Percentiles rank a stretch among this genome's conserved stretches.
Evolutionary conservation across 257 asterid genomes (phyloP).

Genomic region (Schizonepeta tenuifolia): DNA sequence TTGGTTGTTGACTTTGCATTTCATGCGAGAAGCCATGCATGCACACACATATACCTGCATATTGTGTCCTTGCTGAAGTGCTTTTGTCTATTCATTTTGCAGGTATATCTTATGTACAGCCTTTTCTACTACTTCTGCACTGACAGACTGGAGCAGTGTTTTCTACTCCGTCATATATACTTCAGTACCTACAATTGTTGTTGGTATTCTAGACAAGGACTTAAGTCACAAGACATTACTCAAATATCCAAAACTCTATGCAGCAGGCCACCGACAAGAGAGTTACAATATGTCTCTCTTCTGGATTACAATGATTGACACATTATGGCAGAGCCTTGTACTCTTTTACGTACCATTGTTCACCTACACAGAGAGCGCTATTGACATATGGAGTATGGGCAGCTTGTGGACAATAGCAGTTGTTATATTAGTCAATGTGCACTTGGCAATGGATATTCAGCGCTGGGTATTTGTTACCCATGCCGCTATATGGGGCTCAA

Average conservation of each 20-base stretch:
- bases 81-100: conserved; percentile 30
- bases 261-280: conserved; percentile 92
- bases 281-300: conserved; percentile 87
- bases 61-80: conserved; percentile 14
- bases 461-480: conserved; percentile 89
- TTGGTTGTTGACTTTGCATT: conserved; percentile 15
- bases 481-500: conserved; percentile 91
- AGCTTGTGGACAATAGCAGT: conserved; percentile 98
- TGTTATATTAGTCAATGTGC: conserved; percentile 82
- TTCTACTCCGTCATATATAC: conserved; percentile 91
- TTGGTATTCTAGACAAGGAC: conserved; percentile 95
- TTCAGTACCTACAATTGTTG: conserved; percentile 90
- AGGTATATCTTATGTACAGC: conserved; percentile 92
- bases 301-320: conserved; percentile 96
- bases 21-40: neutral
- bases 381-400: conserved; percentile 98
- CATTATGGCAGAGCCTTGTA: conserved; percentile 97
- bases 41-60: neutral
- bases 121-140: conserved; percentile 91
- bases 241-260: conserved; percentile 88
- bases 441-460: conserved; percentile 93
- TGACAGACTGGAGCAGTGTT: conserved; percentile 98
- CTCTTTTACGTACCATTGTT: conserved; percentile 83
- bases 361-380: conserved; percentile 70
- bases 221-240: conserved; percentile 83